A percentile compares a stretch with the other conserved stretches of the same genome.
These are phyloP conservation scores for Roridomyces roridus DNA, from an alignment of 768 basidiomycete species.

Conservation along the genomic window DNA sequence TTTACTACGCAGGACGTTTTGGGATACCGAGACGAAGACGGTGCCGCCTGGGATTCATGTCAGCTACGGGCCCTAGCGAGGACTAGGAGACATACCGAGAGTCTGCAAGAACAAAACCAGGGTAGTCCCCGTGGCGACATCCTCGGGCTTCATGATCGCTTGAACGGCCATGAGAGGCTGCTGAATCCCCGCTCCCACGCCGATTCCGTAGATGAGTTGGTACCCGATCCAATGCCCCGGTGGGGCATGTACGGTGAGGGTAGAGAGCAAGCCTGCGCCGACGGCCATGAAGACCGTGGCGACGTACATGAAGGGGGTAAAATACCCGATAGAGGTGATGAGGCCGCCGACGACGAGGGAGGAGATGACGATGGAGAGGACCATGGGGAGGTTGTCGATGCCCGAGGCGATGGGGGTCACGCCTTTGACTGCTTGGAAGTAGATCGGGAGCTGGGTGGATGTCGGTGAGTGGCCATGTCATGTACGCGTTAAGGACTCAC, in stretches of 20 bases:
- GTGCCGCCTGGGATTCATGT: conserved; percentile 8
- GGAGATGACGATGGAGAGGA: conserved; percentile 42
- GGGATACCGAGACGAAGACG: conserved; percentile 23
- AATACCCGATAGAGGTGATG: conserved; percentile 40
- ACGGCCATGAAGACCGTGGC: conserved; percentile 38
- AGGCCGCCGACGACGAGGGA: conserved; percentile 43
- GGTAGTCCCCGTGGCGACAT: conserved; percentile 20
- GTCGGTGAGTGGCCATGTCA: no score
- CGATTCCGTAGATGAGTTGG: conserved; percentile 33
- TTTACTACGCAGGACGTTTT: conserved; percentile 20
- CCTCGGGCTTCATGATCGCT: conserved; percentile 15
- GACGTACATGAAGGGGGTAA: conserved; percentile 33
- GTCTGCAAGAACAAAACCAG: conserved; percentile 24
- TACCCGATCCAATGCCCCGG: conserved; percentile 25
- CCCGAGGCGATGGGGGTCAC: conserved; percentile 40
- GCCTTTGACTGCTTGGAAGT: conserved; percentile 43
- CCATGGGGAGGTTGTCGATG: conserved; percentile 37
- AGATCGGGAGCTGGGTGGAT: conserved; percentile 4
- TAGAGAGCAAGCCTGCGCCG: conserved; percentile 42
- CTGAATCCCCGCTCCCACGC: conserved; percentile 32
- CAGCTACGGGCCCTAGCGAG: background rate
- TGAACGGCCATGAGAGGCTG: conserved; percentile 24
- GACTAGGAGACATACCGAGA: background rate
- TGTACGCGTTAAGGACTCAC: no score
- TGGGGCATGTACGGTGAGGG: conserved; percentile 29